Base-by-base conservation (phyloP, 192 early-diverging fungal genomes). In the Pilaira anomala region DNA sequence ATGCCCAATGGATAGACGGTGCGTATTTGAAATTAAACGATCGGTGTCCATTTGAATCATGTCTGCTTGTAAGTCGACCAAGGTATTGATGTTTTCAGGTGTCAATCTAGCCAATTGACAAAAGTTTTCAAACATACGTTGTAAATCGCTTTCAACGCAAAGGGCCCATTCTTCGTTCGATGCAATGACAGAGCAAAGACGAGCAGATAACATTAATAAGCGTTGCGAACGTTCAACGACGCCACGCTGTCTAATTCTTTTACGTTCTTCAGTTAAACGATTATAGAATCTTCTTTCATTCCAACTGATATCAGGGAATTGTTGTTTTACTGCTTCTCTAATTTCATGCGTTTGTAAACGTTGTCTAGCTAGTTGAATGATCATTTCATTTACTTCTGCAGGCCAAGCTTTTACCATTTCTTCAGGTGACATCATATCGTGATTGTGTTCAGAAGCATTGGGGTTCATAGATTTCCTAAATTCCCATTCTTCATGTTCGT, bases 251-350 rank as follows among this genome's bases (percentile, higher is more conserved):
- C 69, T 57, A 5, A 82, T 78, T 40, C 82, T 73, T 24, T 82
- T 82, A 28, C 83, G 74, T 45, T 84, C 83, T 51, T 84, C 83
- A 7, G 80, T 76, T 19, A 84, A 60, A 21, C 83, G 68, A 58
- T 84, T 84, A 30, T 84, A 84, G 59, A 84, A 84, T 8, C 83
- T 67, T n/a, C 83, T 70, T 42, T 84, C 83, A 56, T 84, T 78
- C 83, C 83, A 84, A 3, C 74, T 61, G 19, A 82, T 72, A 46
- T 80, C 74, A 6, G 80, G 78, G 54, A 84, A 84, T 30, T 80
- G 77, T 3, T 73, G 68, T 33, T 84, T 78, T 57, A 84, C 77
- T 18, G 48, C 46, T 18, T 66, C 65, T 19, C 71, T 41, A 29
- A 76, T 76, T 49, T 76, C 74, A 12, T 77, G 67, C 1, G 83